Conservation (phyloP, 805 yeast species). For the Isabelozyma rhagii region DNA sequence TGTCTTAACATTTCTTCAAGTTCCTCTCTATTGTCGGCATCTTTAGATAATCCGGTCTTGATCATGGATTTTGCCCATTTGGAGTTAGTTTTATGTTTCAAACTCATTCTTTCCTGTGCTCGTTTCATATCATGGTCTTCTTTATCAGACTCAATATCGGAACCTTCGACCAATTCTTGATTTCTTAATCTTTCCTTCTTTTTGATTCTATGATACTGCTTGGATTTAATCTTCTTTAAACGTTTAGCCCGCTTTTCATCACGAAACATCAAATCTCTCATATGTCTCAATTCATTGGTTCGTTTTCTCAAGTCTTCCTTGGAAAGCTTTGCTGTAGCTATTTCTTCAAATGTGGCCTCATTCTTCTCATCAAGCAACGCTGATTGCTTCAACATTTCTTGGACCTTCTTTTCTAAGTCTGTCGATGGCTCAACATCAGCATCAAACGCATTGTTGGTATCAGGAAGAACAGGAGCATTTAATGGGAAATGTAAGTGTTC, state of each 20-base stretch:
- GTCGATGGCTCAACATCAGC: constrained; percentile 43
- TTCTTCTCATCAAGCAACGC: constrained; percentile 67
- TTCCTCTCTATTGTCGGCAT: constrained; percentile 77
- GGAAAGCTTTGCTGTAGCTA: constrained; percentile 76
- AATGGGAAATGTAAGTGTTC: constrained; percentile 81
- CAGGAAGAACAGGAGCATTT: constrained; percentile 45
- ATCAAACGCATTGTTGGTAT: constrained; percentile 51
- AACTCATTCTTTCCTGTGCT: constrained; percentile 89
- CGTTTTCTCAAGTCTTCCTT: constrained; percentile 75
- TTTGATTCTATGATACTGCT: constrained; percentile 78
- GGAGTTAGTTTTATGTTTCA: constrained; percentile 83
- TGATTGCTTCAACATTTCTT: constrained; percentile 59
- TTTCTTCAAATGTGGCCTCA: constrained; percentile 82
- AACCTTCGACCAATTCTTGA: constrained; percentile 63
- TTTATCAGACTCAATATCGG: constrained; percentile 45
- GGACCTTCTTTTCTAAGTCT: constrained; percentile 66
- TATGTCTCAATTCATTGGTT: constrained; percentile 77
- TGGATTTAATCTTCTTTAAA: constrained; percentile 91
- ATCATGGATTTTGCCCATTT: constrained; percentile 91
- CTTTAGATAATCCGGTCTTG: constrained; percentile 86
- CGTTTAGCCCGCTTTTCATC: constrained; percentile 90
- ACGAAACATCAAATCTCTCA: constrained; percentile 95
- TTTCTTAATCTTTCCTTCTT: constrained; percentile 78
- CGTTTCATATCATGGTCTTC: constrained; percentile 72
- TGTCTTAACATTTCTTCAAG: constrained; percentile 92